Base-by-base conservation (phyloP, 1,139 yeast species). In the Candida labiduridarum region DNA sequence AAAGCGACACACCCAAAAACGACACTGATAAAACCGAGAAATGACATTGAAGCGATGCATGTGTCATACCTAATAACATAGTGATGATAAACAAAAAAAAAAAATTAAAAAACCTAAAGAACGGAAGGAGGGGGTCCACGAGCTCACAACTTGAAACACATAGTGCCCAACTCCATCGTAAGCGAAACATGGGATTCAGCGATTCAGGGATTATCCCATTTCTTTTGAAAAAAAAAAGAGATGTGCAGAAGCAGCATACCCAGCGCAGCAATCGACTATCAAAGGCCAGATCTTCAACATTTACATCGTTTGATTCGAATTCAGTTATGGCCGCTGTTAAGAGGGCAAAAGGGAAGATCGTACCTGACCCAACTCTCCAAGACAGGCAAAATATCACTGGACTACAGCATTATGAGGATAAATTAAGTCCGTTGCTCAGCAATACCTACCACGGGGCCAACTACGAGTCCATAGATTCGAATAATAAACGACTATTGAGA, bases 361-460 rank as follows among this genome's bases (percentile, higher is more conserved):
- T 42, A 2, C 58, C 58, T 1, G 53, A 55, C 41, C 52, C 50
- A 11, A 34, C 15, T 10, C 15, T 19, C 2, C 36, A 47, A 6
- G 16, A 46, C 9, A 31, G 10, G 10, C 19, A 30, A 11, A 19
- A 44, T 1, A 44, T 47, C 39, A n/a, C 47, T 30, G 49, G 48
- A 11, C 41, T 52, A 3, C 43, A 47, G 38, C 41, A 50, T 30
- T 56, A 60, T 42, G 58, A 57, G 27, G 59, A 58, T 31, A 59
- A 60, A 44, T 49, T 60, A 46, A 45, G 53, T 0, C 66, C 67
- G 1, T 45, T 55, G 22, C 41, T 55, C 25, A 35, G 45, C 15
- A 44, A 49, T n/a, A 30, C 44, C 3, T 46, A 49, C 34, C 50
- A 47, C 34, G n/a, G 35, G 6, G 34, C 4, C 9, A 34, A n/a